A percentile compares a stretch with the other conserved stretches of the same genome.
These are phyloP conservation scores for Phialocephala subalpina DNA, from an alignment of 2,329 filamentous ascomycete genomes.

Conservation along the genomic window DNA sequence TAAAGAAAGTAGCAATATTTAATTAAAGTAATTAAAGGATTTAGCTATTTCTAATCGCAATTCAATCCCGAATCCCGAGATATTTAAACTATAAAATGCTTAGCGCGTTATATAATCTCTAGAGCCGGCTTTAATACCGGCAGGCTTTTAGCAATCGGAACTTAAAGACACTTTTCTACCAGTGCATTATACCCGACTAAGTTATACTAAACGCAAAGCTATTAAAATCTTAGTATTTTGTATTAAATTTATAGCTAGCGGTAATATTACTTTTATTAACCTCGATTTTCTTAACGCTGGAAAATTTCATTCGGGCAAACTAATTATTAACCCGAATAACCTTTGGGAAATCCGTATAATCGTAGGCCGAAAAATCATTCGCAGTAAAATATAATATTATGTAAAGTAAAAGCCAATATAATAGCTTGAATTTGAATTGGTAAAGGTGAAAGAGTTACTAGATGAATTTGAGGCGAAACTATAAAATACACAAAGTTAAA, in stretches of 20 bases:
- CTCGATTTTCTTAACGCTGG: not conserved
- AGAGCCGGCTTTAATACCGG: not conserved
- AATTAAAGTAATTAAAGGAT: not conserved
- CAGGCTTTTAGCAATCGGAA: not conserved
- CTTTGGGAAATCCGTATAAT: not conserved
- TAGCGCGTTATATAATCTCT: not conserved
- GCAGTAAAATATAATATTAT: not conserved
- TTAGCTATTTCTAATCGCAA: not conserved
- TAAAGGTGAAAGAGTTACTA: not conserved
- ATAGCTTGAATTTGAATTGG: not conserved
- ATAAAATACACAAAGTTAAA: constrained; percentile 4
- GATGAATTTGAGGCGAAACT: constrained; percentile 3
- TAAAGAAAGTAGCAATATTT: not conserved
- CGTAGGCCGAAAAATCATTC: not conserved
- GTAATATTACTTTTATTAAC: not conserved
- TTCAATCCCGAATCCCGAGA: not conserved
- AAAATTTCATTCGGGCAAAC: not conserved
- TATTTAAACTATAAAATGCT: not conserved
- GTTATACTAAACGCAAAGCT: not conserved
- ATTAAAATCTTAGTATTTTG: not conserved
- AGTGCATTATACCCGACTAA: not conserved
- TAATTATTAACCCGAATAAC: not conserved
- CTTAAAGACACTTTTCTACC: not conserved
- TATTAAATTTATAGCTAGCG: not conserved
- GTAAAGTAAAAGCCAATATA: not conserved